phyloP scores from a whole-genome alignment of 345 rosid genomes.

The Populus davidiana region DNA sequence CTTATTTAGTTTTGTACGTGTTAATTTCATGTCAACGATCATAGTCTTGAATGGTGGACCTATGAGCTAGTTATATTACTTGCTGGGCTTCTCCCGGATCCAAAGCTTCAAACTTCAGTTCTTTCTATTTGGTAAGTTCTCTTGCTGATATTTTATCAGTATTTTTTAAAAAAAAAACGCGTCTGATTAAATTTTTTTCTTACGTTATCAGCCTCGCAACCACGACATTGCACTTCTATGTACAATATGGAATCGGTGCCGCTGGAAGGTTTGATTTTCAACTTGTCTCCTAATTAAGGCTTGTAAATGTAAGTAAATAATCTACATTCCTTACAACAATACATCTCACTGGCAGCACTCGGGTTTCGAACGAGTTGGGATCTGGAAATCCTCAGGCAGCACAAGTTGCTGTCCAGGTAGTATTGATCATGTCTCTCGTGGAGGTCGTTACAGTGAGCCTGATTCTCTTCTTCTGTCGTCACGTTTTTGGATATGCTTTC shows the following conservation, averaged over 20 bases:
- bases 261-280: conserved; percentile 20
- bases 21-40: neutral
- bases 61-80: conserved; percentile 46
- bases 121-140: conserved; percentile 48
- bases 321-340: no score
- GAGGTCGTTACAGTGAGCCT: conserved; percentile 9
- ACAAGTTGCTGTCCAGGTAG: neutral
- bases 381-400: conserved; percentile 20
- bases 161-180: neutral
- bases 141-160: neutral
- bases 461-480: conserved; percentile 13
- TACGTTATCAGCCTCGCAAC: conserved; percentile 18
- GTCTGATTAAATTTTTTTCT: neutral
- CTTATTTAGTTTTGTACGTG: neutral
- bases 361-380: conserved; percentile 27
- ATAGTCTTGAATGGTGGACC: conserved; percentile 59
- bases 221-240: conserved; percentile 6
- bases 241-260: conserved; percentile 28
- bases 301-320: neutral
- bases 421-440: conserved; percentile 1
- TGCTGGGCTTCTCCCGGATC: conserved; percentile 47
- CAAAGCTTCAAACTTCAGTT: conserved; percentile 53
- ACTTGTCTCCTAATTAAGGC: neutral
- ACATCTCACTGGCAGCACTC: conserved; percentile 9
- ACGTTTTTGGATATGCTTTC: conserved; percentile 20